Evolutionary conservation across 345 rosid genomes (phyloP).

Genomic region (Sonneratia alba): DNA sequence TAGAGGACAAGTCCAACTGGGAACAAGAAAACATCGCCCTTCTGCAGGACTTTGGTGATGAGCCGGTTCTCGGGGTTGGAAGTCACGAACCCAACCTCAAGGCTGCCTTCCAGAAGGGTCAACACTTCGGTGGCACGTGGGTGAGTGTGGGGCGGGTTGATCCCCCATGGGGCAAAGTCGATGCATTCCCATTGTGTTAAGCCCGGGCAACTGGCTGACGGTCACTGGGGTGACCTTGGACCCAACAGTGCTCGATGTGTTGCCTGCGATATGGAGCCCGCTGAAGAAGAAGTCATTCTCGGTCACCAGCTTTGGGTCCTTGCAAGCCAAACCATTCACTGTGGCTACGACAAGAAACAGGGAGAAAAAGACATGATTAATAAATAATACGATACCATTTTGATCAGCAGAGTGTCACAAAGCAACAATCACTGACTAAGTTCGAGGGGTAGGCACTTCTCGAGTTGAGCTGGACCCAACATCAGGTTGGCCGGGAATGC

Average conservation of each 20-base stretch:
- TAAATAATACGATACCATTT: too few species aligned
- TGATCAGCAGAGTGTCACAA: too few species aligned
- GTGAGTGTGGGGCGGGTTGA: constrained; percentile 9
- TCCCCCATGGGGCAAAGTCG: constrained; percentile 5
- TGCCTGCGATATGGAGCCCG: neutral
- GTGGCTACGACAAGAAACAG: neutral
- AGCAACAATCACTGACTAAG: too few species aligned
- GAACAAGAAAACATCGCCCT: constrained; percentile 16
- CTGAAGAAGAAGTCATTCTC: neutral
- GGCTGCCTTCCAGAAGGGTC: constrained; percentile 12
- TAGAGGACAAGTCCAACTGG: constrained; percentile 13
- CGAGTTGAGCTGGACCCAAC: too few species aligned
- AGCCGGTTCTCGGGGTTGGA: constrained; percentile 15
- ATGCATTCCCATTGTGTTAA: neutral
- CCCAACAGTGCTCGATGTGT: neutral
- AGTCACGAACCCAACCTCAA: constrained; percentile 15
- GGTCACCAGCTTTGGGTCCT: neutral
- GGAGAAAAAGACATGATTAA: neutral
- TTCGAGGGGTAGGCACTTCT: too few species aligned
- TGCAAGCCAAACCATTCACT: neutral
- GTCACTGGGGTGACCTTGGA: neutral
- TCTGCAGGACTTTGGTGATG: constrained; percentile 8
- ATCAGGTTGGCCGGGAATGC: too few species aligned
- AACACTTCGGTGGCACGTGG: constrained; percentile 10
- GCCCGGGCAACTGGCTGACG: neutral